phyloP scores from a whole-genome alignment of 305 asterid species.

The Fraxinus sp. region DNA sequence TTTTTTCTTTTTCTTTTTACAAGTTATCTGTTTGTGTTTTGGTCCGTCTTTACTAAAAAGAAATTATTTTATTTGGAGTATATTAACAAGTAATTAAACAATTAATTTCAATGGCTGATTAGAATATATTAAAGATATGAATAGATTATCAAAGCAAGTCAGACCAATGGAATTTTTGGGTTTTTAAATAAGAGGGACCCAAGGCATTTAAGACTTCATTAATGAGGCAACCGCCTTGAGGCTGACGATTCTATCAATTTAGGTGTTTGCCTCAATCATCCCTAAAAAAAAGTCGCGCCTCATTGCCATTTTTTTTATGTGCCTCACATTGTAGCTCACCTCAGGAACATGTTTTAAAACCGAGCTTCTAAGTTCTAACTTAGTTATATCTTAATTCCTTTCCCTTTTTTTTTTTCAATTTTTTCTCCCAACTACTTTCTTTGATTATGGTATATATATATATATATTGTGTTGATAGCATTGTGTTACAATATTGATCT shows the following conservation, averaged over 20 bases:
- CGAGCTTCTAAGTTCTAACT: not conserved
- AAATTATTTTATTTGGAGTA: not conserved
- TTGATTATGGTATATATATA: not conserved
- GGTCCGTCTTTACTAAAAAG: not conserved
- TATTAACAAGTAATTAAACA: not conserved
- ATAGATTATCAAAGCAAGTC: not conserved
- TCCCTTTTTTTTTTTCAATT: not conserved
- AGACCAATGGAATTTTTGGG: not conserved
- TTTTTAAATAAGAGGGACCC: not conserved
- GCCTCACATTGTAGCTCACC: not conserved
- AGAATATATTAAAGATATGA: not conserved
- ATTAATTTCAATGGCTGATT: not conserved
- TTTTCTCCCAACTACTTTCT: not conserved
- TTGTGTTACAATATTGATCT: not conserved
- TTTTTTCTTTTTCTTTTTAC: not conserved
- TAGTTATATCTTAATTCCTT: not conserved
- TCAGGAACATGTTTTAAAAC: not conserved
- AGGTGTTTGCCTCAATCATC: not conserved
- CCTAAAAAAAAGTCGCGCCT: not conserved
- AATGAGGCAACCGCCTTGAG: not conserved
- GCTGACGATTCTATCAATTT: not conserved
- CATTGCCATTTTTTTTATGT: no score
- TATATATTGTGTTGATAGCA: not conserved
- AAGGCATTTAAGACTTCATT: not conserved
- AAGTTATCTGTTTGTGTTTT: not conserved